Conservation (phyloP, 441 rosid genomes). For the Capsella rubella region DNA sequence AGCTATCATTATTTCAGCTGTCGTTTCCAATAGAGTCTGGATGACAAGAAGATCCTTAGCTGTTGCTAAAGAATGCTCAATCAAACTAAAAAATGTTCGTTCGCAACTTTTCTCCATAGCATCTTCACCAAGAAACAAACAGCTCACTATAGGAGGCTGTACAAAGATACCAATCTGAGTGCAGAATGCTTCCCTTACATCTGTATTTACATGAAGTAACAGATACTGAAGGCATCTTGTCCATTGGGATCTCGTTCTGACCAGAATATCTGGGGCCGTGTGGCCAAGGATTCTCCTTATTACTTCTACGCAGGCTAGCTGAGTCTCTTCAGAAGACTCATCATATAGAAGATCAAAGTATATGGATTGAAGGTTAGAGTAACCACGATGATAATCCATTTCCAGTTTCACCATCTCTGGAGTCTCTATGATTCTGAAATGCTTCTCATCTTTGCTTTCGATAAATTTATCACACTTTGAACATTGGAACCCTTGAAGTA, state of each 20-base stretch:
- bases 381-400: slow-evolving; percentile 52
- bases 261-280: slow-evolving; percentile 57
- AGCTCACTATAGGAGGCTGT: slow-evolving; percentile 55
- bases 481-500: slow-evolving; percentile 86
- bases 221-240: slow-evolving; percentile 70
- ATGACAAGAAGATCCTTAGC: slow-evolving; percentile 72
- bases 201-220: slow-evolving; percentile 71
- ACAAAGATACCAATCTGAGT: slow-evolving; percentile 78
- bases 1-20: slow-evolving; percentile 78
- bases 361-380: slow-evolving; percentile 55
- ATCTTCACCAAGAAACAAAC: slow-evolving; percentile 65
- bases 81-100: slow-evolving; percentile 62
- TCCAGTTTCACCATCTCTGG: slow-evolving; percentile 49
- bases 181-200: slow-evolving; percentile 90
- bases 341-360: slow-evolving; percentile 81
- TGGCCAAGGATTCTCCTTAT: slow-evolving; percentile 82
- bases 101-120: slow-evolving; percentile 54
- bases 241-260: slow-evolving; percentile 74
- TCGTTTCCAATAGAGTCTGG: slow-evolving; percentile 86
- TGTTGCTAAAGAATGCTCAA: slow-evolving; percentile 64
- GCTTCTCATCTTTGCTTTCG: slow-evolving; percentile 45
- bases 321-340: slow-evolving; percentile 84
- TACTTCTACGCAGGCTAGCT: slow-evolving; percentile 81
- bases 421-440: slow-evolving; percentile 48
- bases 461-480: slow-evolving; percentile 75